Evolutionary conservation across 1,284 basidiomycete genomes (phyloP).

Genomic region (Leccinum insolens): DNA sequence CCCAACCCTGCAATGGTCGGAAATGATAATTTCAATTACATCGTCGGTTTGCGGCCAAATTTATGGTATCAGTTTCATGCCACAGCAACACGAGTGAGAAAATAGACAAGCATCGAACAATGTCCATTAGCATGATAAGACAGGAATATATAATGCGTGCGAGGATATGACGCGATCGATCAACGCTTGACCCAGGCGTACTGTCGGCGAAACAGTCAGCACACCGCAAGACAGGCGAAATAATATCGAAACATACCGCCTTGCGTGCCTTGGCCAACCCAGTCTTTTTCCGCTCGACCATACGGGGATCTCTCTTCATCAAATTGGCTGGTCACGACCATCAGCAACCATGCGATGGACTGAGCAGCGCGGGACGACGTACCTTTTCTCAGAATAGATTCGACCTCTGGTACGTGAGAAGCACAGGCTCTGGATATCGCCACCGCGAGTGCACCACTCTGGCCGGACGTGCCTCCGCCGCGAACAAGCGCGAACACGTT

Average conservation of each 20-base stretch:
- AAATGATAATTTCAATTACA: background rate
- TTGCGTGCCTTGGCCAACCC: conserved; percentile 91
- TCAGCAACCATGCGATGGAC: background rate
- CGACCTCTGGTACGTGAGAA: conserved; percentile 69
- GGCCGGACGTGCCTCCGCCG: conserved; percentile 90
- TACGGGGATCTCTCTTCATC: conserved; percentile 89
- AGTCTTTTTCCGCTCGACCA: conserved; percentile 99
- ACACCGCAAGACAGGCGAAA: background rate
- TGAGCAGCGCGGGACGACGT: conserved; percentile 23
- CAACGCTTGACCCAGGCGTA: conserved; percentile 97
- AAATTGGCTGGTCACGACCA: conserved; percentile 67
- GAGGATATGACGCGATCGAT: conserved; percentile 15
- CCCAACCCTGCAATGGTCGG: background rate
- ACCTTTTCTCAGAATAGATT: conserved; percentile 76
- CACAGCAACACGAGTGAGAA: background rate
- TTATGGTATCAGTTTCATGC: background rate
- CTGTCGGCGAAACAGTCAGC: conserved; percentile 40
- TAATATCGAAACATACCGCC: conserved; percentile 58
- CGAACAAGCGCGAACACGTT: conserved; percentile 89
- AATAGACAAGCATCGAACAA: background rate
- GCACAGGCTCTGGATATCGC: conserved; percentile 84
- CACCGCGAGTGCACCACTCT: conserved; percentile 88
- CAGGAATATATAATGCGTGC: conserved; percentile 7
- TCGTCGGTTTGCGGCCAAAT: background rate
- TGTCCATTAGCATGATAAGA: conserved; percentile 5